Evolutionary conservation across 148 eudicot genomes (phyloP).

Genomic region (Heliamphora exappendiculata): DNA sequence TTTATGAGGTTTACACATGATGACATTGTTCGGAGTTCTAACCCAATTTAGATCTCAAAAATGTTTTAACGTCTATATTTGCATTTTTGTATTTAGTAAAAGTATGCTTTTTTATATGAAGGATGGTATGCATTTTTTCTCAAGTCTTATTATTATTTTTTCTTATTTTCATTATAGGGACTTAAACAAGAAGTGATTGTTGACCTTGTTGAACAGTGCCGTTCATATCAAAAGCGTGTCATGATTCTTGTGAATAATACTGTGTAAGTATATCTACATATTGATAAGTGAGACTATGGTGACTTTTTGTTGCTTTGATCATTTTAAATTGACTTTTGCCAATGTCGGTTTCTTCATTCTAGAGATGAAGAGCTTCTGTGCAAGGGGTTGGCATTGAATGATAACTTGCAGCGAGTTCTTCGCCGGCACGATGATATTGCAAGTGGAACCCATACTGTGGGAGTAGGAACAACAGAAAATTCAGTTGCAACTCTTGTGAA

Average conservation of each 20-base stretch:
- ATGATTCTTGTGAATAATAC: slow-evolving; percentile 74
- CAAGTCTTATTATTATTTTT: not conserved
- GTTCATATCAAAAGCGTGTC: slow-evolving; percentile 81
- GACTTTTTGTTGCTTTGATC: not conserved
- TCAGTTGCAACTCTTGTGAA: slow-evolving; percentile 51
- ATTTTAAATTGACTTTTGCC: not conserved
- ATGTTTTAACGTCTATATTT: not conserved
- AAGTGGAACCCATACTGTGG: slow-evolving; percentile 37
- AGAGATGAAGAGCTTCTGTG: slow-evolving; percentile 86
- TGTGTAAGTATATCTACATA: slow-evolving; percentile 32
- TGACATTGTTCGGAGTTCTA: not conserved
- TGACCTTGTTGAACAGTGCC: slow-evolving; percentile 93
- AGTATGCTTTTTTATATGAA: not conserved
- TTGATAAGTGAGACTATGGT: not conserved
- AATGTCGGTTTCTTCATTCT: not conserved
- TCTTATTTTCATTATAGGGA: slow-evolving; percentile 36
- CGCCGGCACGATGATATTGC: slow-evolving; percentile 70
- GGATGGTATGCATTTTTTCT: not conserved
- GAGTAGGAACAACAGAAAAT: slow-evolving; percentile 30
- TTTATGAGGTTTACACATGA: not conserved
- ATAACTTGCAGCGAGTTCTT: slow-evolving; percentile 78
- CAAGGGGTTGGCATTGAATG: slow-evolving; percentile 80
- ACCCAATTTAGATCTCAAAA: not conserved
- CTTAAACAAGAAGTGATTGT: slow-evolving; percentile 74
- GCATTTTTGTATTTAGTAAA: not conserved